Evolutionary conservation across 2,329 filamentous ascomycete genomes (phyloP), one percentile per base, ranked within the genome.

Genomic region (Biscogniauxia mediterranea): DNA sequence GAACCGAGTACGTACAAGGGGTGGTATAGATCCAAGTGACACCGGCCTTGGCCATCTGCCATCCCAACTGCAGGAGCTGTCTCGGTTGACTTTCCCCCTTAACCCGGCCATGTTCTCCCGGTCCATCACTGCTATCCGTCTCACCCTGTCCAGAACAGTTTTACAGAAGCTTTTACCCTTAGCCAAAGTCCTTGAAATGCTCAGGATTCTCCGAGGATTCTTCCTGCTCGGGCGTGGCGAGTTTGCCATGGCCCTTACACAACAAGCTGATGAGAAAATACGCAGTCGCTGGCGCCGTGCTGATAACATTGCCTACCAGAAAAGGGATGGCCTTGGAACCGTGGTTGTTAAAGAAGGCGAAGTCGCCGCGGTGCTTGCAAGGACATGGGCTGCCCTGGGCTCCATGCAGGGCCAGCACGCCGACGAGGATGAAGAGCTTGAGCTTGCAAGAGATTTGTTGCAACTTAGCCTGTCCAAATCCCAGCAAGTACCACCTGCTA

Each of bases 161-260:
- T 79, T 98, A 2, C 92, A 94, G 57, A 89, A 90, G 69, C 81
- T 98, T 0, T 77, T 99, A 3, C 95, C 95, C 0, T 79, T 93
- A 5, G 82, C 85, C 11, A 90, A 86, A 68, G 92, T 97, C 3
- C 79, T 92, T 5, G 89, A 95, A 65, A 86, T 91, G 55, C 79
- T 98, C 15, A 85, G 87, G 26, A 81, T 97, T 8, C 81, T 97
- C 1, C 85, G 93, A 54, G 89, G 95, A 60, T 97, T 96, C 76
- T 92, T 97, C 67, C 83, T 99, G 2, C 82, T 99, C 0, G 89
- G 90, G 0, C 85, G 92, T 38, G 94, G 94, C 57, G 95, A 98
- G 74, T 99, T 99, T 74, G 92, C 93, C 20, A 88, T 95, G 76
- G 89, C 90, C 0, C 77, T 99, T 25, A 92, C 96, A 1, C 85